Evolutionary conservation across 1,139 yeast species (phyloP), one percentile per base, ranked within the genome.

Genomic region (Meyerozyma smithsonii): DNA sequence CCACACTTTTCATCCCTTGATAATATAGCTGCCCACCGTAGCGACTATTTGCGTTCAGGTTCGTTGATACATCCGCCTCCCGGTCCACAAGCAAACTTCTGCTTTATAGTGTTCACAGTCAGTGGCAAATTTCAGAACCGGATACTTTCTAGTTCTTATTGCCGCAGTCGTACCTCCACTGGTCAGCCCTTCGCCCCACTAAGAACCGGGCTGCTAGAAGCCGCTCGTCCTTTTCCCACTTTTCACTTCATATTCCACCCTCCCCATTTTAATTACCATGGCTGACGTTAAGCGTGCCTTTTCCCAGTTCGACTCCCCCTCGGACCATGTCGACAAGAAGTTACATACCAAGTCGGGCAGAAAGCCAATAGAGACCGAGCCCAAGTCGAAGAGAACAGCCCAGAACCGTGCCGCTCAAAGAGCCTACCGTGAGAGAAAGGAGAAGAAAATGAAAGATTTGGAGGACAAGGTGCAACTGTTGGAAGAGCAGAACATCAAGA

Each of bases 401-500:
- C 98, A 92, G 64, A 92, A 92, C 61, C 74, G 98, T 55, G 97
- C 97, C 6, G 98, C 98, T 16, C 98, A 92, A 63, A 72, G 97
- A 42, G 97, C 97, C 8, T 92, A 89, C 62, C 72, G 98, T 45
- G 97, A 92, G 61, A 77, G 98, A 47, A 92, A 92, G 61, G 97
- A 92, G 59, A 74, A 74, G 42, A 88, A 85, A 55, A 76, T 92
- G 81, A 77, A 81, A 55, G 96, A 89, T 46, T 71, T 92, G 45
- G 97, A 90, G 58, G 83, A 81, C 41, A 81, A 85, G 50, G 95
- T 90, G 15, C 62, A 71, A 42, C 62, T 66, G 45, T 71, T 90
- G 48, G 96, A 90, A 61, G 76, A 75, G 46, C 84, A 82, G 50
- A 83, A 83, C 47, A 66, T 78, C 42, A 70, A 72, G 52, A 76